phyloP scores from a whole-genome alignment of 2,329 filamentous ascomycete species.

The Fusarium nurragi region DNA sequence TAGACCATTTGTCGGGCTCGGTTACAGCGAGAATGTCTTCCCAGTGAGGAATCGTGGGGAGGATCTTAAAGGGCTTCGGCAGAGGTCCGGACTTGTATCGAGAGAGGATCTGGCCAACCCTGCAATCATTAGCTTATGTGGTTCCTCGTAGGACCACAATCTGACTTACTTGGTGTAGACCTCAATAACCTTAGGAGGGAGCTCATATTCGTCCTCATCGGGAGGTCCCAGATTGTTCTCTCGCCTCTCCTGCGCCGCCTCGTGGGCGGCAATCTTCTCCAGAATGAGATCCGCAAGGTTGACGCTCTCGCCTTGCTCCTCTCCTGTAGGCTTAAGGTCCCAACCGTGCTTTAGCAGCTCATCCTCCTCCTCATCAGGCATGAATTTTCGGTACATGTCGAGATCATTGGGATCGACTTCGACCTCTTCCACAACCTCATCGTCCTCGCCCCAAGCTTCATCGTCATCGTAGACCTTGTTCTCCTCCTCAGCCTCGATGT shows the following conservation, averaged over 20 bases:
- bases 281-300: conserved; percentile 94
- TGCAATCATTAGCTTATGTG: conserved; percentile 47
- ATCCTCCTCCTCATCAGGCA: conserved; percentile 78
- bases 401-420: conserved; percentile 91
- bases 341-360: conserved; percentile 75
- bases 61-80: conserved; percentile 96
- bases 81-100: conserved; percentile 96
- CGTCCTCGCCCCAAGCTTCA: conserved; percentile 81
- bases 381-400: conserved; percentile 90
- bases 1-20: conserved; percentile 77
- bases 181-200: conserved; percentile 91
- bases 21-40: conserved; percentile 87
- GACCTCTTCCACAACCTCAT: conserved; percentile 74
- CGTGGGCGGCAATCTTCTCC: conserved; percentile 91
- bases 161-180: conserved; percentile 82
- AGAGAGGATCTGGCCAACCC: conserved; percentile 86
- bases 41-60: conserved; percentile 91
- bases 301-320: conserved; percentile 65
- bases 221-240: conserved; percentile 59
- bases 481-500: conserved; percentile 61
- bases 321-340: conserved; percentile 57
- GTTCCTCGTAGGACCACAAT: too few species aligned
- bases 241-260: conserved; percentile 68
- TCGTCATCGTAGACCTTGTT: conserved; percentile 60
- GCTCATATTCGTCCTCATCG: conserved; percentile 85